Evolutionary conservation across 164 flowering plant species (phyloP), one percentile per base, ranked within the genome.

Genomic region (Liquidambar formosana): DNA sequence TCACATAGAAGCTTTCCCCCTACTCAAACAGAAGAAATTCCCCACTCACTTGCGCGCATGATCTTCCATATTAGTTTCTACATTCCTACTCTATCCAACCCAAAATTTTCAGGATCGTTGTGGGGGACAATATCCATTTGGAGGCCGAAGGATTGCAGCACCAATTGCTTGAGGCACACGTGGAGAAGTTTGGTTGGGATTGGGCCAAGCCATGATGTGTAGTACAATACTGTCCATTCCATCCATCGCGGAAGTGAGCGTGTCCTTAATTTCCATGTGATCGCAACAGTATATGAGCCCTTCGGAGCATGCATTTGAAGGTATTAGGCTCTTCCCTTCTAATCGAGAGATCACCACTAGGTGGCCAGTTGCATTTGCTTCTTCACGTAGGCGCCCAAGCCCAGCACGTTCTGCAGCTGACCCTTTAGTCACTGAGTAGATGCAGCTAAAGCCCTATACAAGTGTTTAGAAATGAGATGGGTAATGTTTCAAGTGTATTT

Each of bases 371-470:
- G 51, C 71, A 8, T 38, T 69, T 27, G 87, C 88, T 58, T 86
- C 76, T 64, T 84, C 79, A 1, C 54, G 70, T 25, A 88, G 70
- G 18, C 71, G 68, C 5, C 74, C n/a, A 0, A 86, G 74, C 11
- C 87, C 87, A 1, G 83, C 83, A 1, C 84, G 82, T 25, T 84
- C 89, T 18, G 88, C 87, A 0, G 89, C 84, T 16, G 79, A 73
- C 1, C 80, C 85, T 59, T 60, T 63, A 1, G 81, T 51, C 48
- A 85, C 87, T 1, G 79, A 75, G 59, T 56, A 51, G 10, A 88
- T 61, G 63, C 82, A 78, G 27, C 86, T 72, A 65, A 88, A 86
- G 2, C 92, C 89, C 88, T 88, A 73, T n/a, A 47, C 8, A 27
- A 5, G 22, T 21, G 10, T 1, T 8, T 1, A 28, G 11, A 8